Evolutionary conservation across 176 grass and related monocot species (phyloP).

Genomic region (Aegilops umbellulata): DNA sequence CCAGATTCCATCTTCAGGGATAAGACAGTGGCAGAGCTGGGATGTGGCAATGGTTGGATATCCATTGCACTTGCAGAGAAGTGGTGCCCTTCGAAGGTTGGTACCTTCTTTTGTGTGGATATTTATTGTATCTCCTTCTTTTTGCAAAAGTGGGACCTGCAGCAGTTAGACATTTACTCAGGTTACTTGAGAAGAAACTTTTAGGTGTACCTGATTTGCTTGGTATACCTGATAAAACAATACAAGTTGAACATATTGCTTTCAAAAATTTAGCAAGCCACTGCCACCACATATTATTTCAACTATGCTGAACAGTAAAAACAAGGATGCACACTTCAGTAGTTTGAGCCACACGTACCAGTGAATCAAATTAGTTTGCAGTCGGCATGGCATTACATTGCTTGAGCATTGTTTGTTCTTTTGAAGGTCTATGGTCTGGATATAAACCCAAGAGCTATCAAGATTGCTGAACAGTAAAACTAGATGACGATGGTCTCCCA

Average conservation of each 20-base stretch:
- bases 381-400: background rate
- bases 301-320: background rate
- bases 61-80: slow-evolving; percentile 95
- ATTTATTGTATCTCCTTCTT: background rate
- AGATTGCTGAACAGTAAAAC: slow-evolving; percentile 98
- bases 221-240: background rate
- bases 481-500: slow-evolving; percentile 76
- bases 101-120: background rate
- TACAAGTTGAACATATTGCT: background rate
- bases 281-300: background rate
- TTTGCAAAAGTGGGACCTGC: background rate
- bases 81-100: slow-evolving; percentile 87
- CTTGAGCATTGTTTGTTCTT: background rate
- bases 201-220: background rate
- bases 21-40: slow-evolving; percentile 76
- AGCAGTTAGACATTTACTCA: background rate
- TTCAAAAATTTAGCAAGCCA: background rate
- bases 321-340: background rate
- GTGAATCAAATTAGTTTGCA: slow-evolving; percentile 7
- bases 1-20: slow-evolving; percentile 91
- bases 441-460: slow-evolving; percentile 98
- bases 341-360: background rate
- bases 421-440: slow-evolving; percentile 91
- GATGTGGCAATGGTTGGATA: slow-evolving; percentile 99
- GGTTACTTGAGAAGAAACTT: background rate